These are phyloP conservation scores for Drechmeria coniospora DNA, from an alignment of 2,329 filamentous ascomycete species.

Conservation along the genomic window DNA sequence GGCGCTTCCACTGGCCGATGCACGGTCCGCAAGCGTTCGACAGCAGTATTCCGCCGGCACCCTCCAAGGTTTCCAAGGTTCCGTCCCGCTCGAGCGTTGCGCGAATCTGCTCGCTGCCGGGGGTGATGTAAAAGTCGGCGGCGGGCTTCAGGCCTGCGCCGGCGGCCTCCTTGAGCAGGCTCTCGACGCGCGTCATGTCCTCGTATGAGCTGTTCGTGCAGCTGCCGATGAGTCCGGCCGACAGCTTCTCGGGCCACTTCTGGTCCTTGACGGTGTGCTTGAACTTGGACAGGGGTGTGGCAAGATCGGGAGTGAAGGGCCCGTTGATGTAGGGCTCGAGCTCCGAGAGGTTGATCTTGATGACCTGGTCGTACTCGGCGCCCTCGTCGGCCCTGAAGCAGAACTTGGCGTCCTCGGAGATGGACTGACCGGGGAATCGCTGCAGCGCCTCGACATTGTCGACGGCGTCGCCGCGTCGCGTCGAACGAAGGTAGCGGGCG, in stretches of 20 bases:
- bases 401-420: conserved; percentile 33
- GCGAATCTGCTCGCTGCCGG: conserved; percentile 90
- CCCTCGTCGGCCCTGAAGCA: conserved; percentile 63
- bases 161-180: conserved; percentile 80
- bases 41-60: conserved; percentile 75
- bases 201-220: conserved; percentile 99
- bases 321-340: conserved; percentile 96
- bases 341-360: conserved; percentile 77
- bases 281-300: conserved; percentile 82
- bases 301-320: conserved; percentile 89
- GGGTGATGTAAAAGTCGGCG: conserved; percentile 88
- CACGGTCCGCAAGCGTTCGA: conserved; percentile 93
- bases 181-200: conserved; percentile 92
- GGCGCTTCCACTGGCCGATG: conserved; percentile 90
- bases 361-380: conserved; percentile 78
- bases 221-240: conserved; percentile 87
- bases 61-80: conserved; percentile 71
- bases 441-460: conserved; percentile 47
- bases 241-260: conserved; percentile 80
- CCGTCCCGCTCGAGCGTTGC: conserved; percentile 84
- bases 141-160: conserved; percentile 82
- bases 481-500: conserved; percentile 72
- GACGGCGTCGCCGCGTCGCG: conserved; percentile 51
- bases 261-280: conserved; percentile 70
- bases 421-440: conserved; percentile 29